Evolutionary conservation across 495 filamentous ascomycete species (phyloP), one percentile per base, ranked within the genome.

Genomic region (Penicillium egyptiacum): DNA sequence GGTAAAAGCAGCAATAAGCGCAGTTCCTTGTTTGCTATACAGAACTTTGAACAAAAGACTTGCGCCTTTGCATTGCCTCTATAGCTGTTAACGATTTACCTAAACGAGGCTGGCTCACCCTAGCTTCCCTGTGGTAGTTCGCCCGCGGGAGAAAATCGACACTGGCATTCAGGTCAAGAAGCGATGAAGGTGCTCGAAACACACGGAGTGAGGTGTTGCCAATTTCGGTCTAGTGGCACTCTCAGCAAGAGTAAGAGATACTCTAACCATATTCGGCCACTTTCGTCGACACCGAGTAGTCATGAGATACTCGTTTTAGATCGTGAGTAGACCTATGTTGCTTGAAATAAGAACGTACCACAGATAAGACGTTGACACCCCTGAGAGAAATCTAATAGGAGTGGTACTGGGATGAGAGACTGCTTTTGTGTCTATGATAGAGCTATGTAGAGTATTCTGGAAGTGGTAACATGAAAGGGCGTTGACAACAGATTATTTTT

Each of bases 401-500:
- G 50, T 33, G 40, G 50, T 42, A 44, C 39, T 53, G 39, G 19
- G 39, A 53, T 53, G 16, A 53, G 12, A 53, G 50, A 43, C 50
- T 43, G 50, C 14, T 53, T 25, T 53, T 53, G 25, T 53, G 26
- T 53, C 25, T 53, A 53, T 49, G 28, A 50, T 50, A 37, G 47
- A 22, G 28, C 47, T 37, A 50, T 50, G 7, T 47, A 47, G 44
- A 47, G 44, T 28, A 47, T 47, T 25, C 44, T 47, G 23, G 1
- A 47, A 30, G 10, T 35, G 28, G 30, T 50, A 37, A 50, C 8
- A 37, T 37, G 3, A 50, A 37, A 35, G 28, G 47, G 37, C 26
- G 26, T 48, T 35, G 30, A 37, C 5, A 50, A 37, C 23, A 50
- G n/a, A 48, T 6, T 37, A 37, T 37, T 50, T 35, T 39, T n/a